These are phyloP conservation scores for Rickenella mellea DNA, from an alignment of 768 basidiomycete genomes.

Conservation along the genomic window DNA sequence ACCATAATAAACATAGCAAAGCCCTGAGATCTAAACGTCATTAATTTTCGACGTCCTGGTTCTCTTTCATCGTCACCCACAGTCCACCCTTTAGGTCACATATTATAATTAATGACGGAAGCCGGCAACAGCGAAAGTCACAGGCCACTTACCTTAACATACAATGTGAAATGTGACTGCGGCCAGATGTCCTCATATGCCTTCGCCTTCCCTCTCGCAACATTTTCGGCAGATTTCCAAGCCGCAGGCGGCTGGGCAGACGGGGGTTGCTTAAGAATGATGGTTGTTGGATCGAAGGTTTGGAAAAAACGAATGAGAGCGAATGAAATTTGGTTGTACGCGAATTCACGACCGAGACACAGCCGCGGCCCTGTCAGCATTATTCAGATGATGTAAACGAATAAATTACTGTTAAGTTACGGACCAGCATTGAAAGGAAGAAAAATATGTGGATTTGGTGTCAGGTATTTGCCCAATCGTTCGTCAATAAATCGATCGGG, in stretches of 20 bases:
- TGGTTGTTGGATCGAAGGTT: constrained; percentile 30
- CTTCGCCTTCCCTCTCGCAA: constrained; percentile 18
- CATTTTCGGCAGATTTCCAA: constrained; percentile 23
- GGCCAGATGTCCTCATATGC: constrained; percentile 31
- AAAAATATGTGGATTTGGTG: constrained; percentile 31
- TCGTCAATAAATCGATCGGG: constrained; percentile 32
- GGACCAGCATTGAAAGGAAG: constrained; percentile 34
- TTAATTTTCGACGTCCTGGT: too few relatives aligned
- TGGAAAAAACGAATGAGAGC: constrained; percentile 45
- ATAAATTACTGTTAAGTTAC: too few relatives aligned
- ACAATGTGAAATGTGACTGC: constrained; percentile 32
- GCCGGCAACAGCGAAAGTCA: too few relatives aligned
- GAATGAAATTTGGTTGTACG: constrained; percentile 47
- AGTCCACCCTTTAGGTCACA: too few relatives aligned
- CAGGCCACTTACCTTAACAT: constrained; percentile 31
- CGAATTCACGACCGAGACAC: constrained; percentile 51
- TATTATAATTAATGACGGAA: too few relatives aligned
- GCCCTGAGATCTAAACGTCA: too few relatives aligned
- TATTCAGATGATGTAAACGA: too few relatives aligned
- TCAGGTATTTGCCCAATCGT: constrained; percentile 23
- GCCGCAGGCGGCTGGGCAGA: constrained; percentile 20
- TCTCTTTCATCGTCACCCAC: too few relatives aligned
- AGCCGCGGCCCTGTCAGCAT: too few relatives aligned
- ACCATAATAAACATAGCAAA: too few relatives aligned
- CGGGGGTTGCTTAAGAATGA: constrained; percentile 26